Evolutionary conservation across 2,329 filamentous ascomycete species (phyloP).

Genomic region (Trichoderma sp.): DNA sequence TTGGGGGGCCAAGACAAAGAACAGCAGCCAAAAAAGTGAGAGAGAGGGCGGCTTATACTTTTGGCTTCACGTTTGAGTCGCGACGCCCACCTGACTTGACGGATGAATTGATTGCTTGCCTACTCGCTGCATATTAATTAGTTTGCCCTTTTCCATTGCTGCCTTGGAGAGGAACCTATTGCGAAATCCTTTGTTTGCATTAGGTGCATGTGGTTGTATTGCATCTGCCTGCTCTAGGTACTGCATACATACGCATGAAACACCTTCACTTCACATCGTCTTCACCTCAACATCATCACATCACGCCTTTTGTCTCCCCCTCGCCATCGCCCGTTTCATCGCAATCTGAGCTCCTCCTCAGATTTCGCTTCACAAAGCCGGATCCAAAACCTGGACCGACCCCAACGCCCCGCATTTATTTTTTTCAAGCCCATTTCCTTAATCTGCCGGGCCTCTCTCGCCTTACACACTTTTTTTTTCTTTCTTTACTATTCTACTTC

Average conservation of each 20-base stretch:
- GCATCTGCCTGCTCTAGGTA: not conserved
- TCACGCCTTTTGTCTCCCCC: not conserved
- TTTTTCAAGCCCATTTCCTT: not conserved
- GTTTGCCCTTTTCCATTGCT: not conserved
- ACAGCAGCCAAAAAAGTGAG: not conserved
- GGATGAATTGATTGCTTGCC: not conserved
- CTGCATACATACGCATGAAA: not conserved
- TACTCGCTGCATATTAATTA: not conserved
- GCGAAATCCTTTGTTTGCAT: not conserved
- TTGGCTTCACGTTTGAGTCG: not conserved
- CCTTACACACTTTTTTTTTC: not conserved
- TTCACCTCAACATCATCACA: not conserved
- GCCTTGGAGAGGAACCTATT: too few species aligned
- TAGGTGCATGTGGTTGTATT: not conserved
- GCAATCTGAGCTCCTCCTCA: not conserved
- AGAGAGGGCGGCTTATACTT: not conserved
- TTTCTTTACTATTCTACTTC: not conserved
- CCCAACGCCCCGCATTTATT: conserved; percentile 19
- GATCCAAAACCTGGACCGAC: not conserved
- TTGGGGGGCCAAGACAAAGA: not conserved
- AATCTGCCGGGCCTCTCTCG: not conserved
- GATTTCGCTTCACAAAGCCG: conserved; percentile 2
- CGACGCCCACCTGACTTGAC: not conserved
- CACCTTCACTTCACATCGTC: not conserved
- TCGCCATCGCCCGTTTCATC: not conserved